Evolutionary conservation across 202 grass and related monocot genomes (phyloP), one percentile per base, ranked within the genome.

Genomic region (Tripidium arundinaceum): DNA sequence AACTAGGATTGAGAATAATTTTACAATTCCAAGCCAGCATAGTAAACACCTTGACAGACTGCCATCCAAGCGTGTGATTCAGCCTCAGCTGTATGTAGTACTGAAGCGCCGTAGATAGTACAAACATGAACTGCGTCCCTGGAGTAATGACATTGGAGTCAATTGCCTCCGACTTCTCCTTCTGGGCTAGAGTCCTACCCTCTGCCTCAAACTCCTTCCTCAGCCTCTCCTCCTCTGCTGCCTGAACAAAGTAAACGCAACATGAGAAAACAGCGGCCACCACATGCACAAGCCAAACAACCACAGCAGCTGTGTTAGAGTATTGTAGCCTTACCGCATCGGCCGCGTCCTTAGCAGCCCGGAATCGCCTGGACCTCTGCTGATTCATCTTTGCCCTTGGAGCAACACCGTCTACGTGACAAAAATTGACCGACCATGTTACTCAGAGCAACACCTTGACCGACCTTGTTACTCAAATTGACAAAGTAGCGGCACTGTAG

Each of bases 361-460:
- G 87, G 81, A 94, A 97, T 60, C 94, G 94, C 65, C 94, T 85
- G 10, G 89, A 92, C 25, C 94, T 78, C 83, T 97, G 94, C 49
- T 97, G 94, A 45, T 97, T 97, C 89, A 97, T 97, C 88, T 97
- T 97, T 3, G 94, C 94, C 82, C 94, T 90, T 2, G 94, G 94
- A n/a, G 91, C 94, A 9, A 97, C 94, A 7, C 94, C 94, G 36
- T 97, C 94, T 97, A 72, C 2, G 33, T 7, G 15, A 26, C 19
- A 19, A 39, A n/a, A n/a, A n/a, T 26, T 24, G 24, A 41, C 19
- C 6, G 12, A 76, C 13, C 42, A 11, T 76, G 54, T 18, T 42
- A 45, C 62, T 54, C 50, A 66, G 28, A 52, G 52, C 37, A n/a
- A n/a, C n/a, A n/a, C n/a, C n/a, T n/a, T n/a, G n/a, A n/a, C n/a